These are phyloP conservation scores for Penicillium ucsense DNA, from an alignment of 495 filamentous ascomycete genomes.

Conservation along the genomic window DNA sequence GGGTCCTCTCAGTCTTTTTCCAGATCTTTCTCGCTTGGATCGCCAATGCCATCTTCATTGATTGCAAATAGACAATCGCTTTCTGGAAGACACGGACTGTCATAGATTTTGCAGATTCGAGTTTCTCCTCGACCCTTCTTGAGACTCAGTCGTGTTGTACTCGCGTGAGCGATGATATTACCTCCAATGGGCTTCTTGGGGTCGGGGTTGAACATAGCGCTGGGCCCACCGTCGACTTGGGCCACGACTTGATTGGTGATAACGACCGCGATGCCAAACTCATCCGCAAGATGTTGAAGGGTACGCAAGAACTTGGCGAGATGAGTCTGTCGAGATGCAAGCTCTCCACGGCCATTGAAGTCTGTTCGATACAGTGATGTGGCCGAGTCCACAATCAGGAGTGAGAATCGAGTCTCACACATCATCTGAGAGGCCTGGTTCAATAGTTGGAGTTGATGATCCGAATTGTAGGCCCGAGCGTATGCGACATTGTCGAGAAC, in stretches of 20 bases:
- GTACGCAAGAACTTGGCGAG: slow-evolving; percentile 96
- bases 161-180: slow-evolving; percentile 97
- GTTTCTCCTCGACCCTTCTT: slow-evolving; percentile 96
- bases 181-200: slow-evolving; percentile 98
- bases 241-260: slow-evolving; percentile 99
- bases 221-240: slow-evolving; percentile 92
- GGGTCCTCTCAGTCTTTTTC: slow-evolving; percentile 54
- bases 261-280: slow-evolving; percentile 96
- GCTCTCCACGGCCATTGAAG: slow-evolving; percentile 87
- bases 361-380: slow-evolving; percentile 94
- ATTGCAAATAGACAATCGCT: slow-evolving; percentile 96
- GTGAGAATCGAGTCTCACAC: slow-evolving; percentile 95
- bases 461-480: slow-evolving; percentile 94
- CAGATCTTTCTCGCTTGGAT: slow-evolving; percentile 89
- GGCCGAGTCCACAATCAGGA: slow-evolving; percentile 89
- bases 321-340: slow-evolving; percentile 82
- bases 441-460: slow-evolving; percentile 89
- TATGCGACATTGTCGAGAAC: slow-evolving; percentile 98
- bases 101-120: slow-evolving; percentile 96
- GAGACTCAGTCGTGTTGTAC: slow-evolving; percentile 78
- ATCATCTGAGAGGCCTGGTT: slow-evolving; percentile 97
- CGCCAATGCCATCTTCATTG: slow-evolving; percentile 90
- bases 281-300: slow-evolving; percentile 86
- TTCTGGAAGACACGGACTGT: slow-evolving; percentile 93
- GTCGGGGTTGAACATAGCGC: slow-evolving; percentile 96